Percentiles rank a stretch among this genome's conserved stretches.
These are phyloP conservation scores for Entoloma clypeatum DNA, from an alignment of 1,284 basidiomycete species.

Conservation along the genomic window DNA sequence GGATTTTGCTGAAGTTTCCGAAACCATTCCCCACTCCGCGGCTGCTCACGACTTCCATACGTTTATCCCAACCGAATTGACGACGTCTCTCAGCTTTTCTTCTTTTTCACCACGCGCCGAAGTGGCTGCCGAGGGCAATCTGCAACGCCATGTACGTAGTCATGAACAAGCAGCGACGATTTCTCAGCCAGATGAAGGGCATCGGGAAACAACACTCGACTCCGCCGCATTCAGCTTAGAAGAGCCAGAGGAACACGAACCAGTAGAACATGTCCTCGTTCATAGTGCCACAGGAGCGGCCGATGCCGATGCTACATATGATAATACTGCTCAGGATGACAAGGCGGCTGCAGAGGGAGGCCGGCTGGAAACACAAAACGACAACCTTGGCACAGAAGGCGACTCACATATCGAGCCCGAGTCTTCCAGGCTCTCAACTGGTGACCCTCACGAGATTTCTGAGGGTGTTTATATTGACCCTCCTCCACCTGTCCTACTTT, in stretches of 20 bases:
- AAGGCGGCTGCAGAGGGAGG: neutral
- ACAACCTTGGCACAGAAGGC: constrained; percentile 1
- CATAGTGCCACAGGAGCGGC: neutral
- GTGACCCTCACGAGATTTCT: constrained; percentile 62
- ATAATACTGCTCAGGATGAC: neutral
- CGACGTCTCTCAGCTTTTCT: too few relatives aligned
- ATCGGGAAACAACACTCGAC: too few relatives aligned
- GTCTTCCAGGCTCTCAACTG: constrained; percentile 14
- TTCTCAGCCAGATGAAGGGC: too few relatives aligned
- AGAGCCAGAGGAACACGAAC: too few relatives aligned
- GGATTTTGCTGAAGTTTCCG: constrained; percentile 4
- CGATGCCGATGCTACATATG: neutral
- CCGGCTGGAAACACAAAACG: neutral
- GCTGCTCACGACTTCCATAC: too few relatives aligned
- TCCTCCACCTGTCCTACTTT: constrained; percentile 65
- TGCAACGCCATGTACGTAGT: too few relatives aligned
- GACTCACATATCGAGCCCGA: constrained; percentile 14
- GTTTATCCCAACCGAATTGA: too few relatives aligned
- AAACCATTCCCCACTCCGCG: constrained; percentile 6
- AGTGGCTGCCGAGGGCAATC: too few relatives aligned
- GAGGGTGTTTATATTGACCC: constrained; percentile 72
- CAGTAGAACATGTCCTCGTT: too few relatives aligned
- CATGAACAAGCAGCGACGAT: too few relatives aligned
- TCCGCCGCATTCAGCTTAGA: too few relatives aligned
- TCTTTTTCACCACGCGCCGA: neutral